phyloP scores from a whole-genome alignment of 2,329 filamentous ascomycete species.

The Mycosphaerella arachidis region DNA sequence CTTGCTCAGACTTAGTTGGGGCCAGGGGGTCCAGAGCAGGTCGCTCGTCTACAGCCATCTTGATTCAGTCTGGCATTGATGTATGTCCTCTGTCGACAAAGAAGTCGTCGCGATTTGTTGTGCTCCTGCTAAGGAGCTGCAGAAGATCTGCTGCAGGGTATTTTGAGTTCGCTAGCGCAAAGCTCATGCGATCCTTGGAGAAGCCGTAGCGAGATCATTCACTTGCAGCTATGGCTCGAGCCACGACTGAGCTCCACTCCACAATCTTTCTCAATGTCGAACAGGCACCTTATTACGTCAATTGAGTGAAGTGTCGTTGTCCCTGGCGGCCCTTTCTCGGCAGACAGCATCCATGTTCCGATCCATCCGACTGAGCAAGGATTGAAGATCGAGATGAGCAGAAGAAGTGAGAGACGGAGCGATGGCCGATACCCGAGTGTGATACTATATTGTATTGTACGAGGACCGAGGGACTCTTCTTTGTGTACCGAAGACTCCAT shows the following conservation, averaged over 20 bases:
- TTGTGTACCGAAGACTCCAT: no score
- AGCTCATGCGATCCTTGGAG: not conserved
- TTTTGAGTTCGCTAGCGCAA: not conserved
- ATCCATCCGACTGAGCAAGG: not conserved
- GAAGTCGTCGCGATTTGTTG: no score
- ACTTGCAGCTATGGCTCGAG: not conserved
- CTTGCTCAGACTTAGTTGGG: not conserved
- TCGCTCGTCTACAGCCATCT: not conserved
- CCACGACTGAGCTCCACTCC: no score
- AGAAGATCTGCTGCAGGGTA: not conserved
- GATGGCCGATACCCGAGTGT: not conserved
- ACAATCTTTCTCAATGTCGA: not conserved
- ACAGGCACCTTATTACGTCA: not conserved
- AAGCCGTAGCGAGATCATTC: not conserved
- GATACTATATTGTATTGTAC: not conserved
- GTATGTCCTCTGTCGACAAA: not conserved
- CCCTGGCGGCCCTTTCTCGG: not conserved
- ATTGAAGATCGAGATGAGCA: not conserved
- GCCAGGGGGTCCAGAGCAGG: not conserved
- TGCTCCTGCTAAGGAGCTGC: not conserved
- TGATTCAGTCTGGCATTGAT: not conserved
- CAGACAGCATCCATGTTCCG: not conserved
- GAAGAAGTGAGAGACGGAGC: not conserved
- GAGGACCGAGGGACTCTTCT: no score
- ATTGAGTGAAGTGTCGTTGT: not conserved